Base-by-base conservation (phyloP, 2,329 filamentous ascomycete genomes). In the Coniella vitis region DNA sequence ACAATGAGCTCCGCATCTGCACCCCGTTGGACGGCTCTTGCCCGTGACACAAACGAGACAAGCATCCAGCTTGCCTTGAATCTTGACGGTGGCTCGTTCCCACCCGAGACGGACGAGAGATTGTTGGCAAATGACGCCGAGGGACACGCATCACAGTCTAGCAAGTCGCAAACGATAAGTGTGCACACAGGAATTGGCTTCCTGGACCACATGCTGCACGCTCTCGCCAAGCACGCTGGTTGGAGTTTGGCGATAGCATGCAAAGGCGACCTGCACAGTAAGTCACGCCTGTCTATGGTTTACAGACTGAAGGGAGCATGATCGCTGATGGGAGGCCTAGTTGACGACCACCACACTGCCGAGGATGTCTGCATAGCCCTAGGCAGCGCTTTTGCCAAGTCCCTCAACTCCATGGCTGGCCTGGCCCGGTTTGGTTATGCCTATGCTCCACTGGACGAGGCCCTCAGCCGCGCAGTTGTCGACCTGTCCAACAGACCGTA, bases 161-260 rank as follows among this genome's bases (percentile, higher is more conserved):
- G 87, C 58, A 83, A 85, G 58, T 87, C 84, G 37, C 93, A 97
- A 69, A 83, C 81, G 53, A 96, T 97, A 64, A 81, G 81, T 63
- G 77, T 97, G 57, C 84, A 88, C 75, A 95, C 91, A 0, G 93
- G 93, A 56, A 95, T 98, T 67, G 93, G 93, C 52, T 98, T 98
- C 70, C 76, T 98, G 49, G 93, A 98, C 72, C 93, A 98, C 74
- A 97, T 98, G 91, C 78, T 97, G 44, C 93, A 98, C 69, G 93
- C 93, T 5, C 78, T 97, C 48, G 87, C 93, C 44, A 97, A 98
- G 71, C 93, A 98, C 70, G 83, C 87, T 5, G 91, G 93, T 55
- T 97, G 91, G 93, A 93, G 86, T 71, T 70, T 98, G 59, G 82
- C 82, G 29, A 73, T 98, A 49, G 75, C 81, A 56, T 94, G 89